Base-by-base conservation (phyloP, 202 grass and related monocot species). In the Dendrocalamus latiflorus region DNA sequence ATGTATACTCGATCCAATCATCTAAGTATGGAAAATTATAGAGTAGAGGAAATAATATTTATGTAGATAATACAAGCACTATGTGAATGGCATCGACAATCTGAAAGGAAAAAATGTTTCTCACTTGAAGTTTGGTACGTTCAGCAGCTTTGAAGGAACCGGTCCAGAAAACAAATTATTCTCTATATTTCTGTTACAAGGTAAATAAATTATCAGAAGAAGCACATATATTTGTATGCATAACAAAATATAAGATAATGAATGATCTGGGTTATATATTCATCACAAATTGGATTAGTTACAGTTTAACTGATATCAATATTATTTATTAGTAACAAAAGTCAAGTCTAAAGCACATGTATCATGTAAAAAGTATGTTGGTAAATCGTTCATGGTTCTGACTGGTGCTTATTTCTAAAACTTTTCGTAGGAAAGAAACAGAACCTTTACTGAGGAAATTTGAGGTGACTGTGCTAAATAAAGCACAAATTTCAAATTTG, bases 121-220 rank as follows among this genome's bases (percentile, higher is more conserved):
- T 95, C 72, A 99, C 96, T 94, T 99, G 77, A 99, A 93, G 69
- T 82, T 99, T 80, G 96, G 91, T 74, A 99, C 87, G 74, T 65
- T 89, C 74, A 95, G 89, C 67, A 99, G 67, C 70, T 94, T 93
- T 38, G 77, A 85, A 74, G 96, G 96, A n/a, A n/a, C n/a, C n/a
- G n/a, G n/a, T n/a, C n/a, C n/a, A n/a, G n/a, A n/a, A n/a, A n/a
- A n/a, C n/a, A n/a, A n/a, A n/a, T n/a, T n/a, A n/a, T n/a, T n/a
- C n/a, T n/a, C n/a, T n/a, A n/a, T n/a, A n/a, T n/a, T n/a, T n/a
- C n/a, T n/a, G n/a, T n/a, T n/a, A n/a, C n/a, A n/a, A n/a, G n/a
- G n/a, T n/a, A n/a, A n/a, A 74, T 47, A 80, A 56, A 55, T 64
- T 48, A 75, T 90, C 51, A 90, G 59, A 74, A 45, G 17, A 77